Percentiles rank a stretch among this genome's conserved stretches.
Conservation (phyloP, 1,284 basidiomycete species). For the Pyrrhoderma noxium region DNA sequence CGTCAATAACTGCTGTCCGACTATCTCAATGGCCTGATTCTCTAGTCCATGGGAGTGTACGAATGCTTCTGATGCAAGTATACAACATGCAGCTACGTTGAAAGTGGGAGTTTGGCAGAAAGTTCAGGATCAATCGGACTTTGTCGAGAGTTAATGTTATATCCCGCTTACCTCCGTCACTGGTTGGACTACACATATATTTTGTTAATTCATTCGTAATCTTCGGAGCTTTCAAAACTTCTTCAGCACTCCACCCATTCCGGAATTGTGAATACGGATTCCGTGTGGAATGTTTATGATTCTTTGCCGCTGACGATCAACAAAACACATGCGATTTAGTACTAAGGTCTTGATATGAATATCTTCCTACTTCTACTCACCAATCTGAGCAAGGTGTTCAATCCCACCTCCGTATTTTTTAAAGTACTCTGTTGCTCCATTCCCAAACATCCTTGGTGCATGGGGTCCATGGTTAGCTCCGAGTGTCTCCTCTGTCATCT, state of each 20-base stretch:
- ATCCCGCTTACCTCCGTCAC: conserved; percentile 19
- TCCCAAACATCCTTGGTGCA: conserved; percentile 71
- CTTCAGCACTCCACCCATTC: conserved; percentile 64
- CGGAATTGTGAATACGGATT: conserved; percentile 87
- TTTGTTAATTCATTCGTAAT: conserved; percentile 74
- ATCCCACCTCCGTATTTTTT: conserved; percentile 65
- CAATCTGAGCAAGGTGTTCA: conserved; percentile 70
- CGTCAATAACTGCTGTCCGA: conserved; percentile 56
- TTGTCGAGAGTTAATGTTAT: background rate
- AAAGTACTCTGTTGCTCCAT: conserved; percentile 75
- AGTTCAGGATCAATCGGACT: too few relatives aligned
- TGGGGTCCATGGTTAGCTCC: conserved; percentile 64
- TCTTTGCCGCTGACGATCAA: conserved; percentile 62
- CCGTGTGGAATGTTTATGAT: conserved; percentile 74
- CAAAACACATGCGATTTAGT: background rate
- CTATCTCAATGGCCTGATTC: conserved; percentile 82
- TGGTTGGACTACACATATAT: conserved; percentile 84
- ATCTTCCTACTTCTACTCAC: conserved; percentile 30
- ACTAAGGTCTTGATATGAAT: background rate
- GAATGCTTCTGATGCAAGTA: conserved; percentile 78
- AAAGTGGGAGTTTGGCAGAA: conserved; percentile 34
- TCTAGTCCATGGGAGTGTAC: conserved; percentile 68
- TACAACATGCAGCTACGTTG: conserved; percentile 57
- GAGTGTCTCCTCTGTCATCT: conserved; percentile 47
- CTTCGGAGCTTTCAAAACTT: conserved; percentile 58